phyloP scores from a whole-genome alignment of 371 early-diverging fungal species.

The Mortierella sp. region DNA sequence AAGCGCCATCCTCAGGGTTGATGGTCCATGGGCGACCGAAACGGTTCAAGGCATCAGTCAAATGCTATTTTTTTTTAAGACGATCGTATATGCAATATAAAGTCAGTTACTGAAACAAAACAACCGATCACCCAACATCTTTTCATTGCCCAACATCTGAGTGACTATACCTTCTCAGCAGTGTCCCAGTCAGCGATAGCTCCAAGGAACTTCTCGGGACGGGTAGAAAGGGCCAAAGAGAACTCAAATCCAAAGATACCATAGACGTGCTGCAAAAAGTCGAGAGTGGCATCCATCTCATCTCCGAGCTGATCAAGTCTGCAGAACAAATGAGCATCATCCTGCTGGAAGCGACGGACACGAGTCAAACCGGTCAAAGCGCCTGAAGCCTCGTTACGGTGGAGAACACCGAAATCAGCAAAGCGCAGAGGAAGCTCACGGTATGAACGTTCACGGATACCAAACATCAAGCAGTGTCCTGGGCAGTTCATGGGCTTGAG shows the following conservation, averaged over 20 bases:
- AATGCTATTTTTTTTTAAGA: conserved; percentile 31
- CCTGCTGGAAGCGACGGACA: conserved; percentile 99
- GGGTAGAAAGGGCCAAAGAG: conserved; percentile 93
- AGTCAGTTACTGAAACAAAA: background rate
- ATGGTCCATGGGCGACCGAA: conserved; percentile 89
- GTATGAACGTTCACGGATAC: conserved; percentile 91
- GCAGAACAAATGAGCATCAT: conserved; percentile 99
- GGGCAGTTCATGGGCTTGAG: conserved; percentile 99
- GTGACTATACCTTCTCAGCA: conserved; percentile 80
- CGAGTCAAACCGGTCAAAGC: conserved; percentile 98
- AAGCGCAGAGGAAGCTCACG: conserved; percentile 98
- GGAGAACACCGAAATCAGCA: conserved; percentile 99
- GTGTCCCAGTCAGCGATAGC: conserved; percentile 91
- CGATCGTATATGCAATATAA: background rate
- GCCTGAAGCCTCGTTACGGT: conserved; percentile 98
- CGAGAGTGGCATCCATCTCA: conserved; percentile 88
- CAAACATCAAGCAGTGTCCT: conserved; percentile 99
- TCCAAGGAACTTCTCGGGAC: conserved; percentile 96
- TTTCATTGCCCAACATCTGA: background rate
- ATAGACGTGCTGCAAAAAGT: conserved; percentile 93
- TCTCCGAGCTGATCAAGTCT: conserved; percentile 80
- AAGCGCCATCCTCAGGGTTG: conserved; percentile 99
- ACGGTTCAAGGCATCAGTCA: conserved; percentile 84
- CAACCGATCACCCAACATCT: background rate
- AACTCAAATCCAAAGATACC: conserved; percentile 89